phyloP scores from a whole-genome alignment of 139 green algal species.

The Raphidocelis subcapitata region DNA sequence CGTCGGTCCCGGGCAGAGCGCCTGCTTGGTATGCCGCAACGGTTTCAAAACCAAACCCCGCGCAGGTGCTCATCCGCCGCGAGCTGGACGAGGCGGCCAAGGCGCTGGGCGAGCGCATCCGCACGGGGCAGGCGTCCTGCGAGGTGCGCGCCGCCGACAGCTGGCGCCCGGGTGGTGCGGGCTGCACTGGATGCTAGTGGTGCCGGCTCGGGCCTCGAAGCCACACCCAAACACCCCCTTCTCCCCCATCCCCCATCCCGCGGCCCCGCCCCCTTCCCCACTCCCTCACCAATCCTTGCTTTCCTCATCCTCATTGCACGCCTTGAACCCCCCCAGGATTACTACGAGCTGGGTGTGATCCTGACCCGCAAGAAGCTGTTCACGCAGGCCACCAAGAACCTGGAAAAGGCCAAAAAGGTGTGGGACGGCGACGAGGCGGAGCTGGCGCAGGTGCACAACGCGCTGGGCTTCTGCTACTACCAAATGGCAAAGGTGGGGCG shows the following conservation, averaged over 20 bases:
- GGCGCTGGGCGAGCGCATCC: constrained; percentile 90
- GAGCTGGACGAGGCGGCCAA: constrained; percentile 97
- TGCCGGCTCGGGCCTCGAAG: not conserved
- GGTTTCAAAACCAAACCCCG: too few relatives aligned
- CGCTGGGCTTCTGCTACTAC: constrained; percentile 94
- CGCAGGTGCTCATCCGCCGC: constrained; percentile 79
- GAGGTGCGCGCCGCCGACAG: constrained; percentile 54
- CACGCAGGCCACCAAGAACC: constrained; percentile 86
- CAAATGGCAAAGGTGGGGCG: constrained; percentile 72
- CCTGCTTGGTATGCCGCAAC: too few relatives aligned
- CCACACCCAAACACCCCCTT: not conserved
- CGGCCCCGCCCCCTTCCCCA: too few relatives aligned
- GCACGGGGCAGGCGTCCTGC: constrained; percentile 74
- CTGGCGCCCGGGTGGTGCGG: not conserved
- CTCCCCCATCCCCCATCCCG: too few relatives aligned
- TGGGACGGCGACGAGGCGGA: constrained; percentile 93
- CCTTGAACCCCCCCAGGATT: constrained; percentile 89
- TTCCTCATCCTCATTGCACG: too few relatives aligned
- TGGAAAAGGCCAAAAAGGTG: constrained; percentile 87
- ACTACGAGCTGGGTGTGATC: constrained; percentile 96
- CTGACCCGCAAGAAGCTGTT: constrained; percentile 97
- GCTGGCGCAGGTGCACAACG: constrained; percentile 97
- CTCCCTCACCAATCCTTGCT: too few relatives aligned
- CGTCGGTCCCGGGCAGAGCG: too few relatives aligned
- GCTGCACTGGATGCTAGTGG: not conserved